Percentiles rank a stretch among this genome's conserved stretches.
Conservation (phyloP, 768 basidiomycete genomes). For the Pholiota conissans region DNA sequence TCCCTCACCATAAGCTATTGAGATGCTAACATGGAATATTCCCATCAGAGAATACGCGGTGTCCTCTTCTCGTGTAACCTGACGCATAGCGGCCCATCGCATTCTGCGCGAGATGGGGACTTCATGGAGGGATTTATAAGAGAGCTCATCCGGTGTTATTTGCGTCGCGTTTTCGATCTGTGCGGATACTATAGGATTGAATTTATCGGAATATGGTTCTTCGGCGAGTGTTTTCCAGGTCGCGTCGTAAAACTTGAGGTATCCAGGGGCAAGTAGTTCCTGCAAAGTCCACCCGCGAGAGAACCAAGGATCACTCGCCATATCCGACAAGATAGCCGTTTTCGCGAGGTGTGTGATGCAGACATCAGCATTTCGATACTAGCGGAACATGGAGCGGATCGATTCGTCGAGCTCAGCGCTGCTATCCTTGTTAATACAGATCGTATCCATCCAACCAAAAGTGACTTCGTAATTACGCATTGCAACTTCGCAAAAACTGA, state of each 20-base stretch:
- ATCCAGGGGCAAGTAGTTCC: constrained; percentile 2
- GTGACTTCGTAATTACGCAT: neutral
- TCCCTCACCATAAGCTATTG: no score
- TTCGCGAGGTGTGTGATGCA: neutral
- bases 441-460: neutral
- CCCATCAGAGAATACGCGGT: no score
- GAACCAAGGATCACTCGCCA: neutral
- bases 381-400: neutral
- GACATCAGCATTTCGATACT: neutral
- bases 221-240: neutral
- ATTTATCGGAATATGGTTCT: neutral
- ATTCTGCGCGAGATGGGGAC: neutral
- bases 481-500: neutral
- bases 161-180: neutral
- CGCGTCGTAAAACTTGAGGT: neutral
- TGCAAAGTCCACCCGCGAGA: constrained; percentile 4
- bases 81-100: constrained; percentile 1
- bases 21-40: no score
- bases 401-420: constrained; percentile 1
- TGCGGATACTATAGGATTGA: neutral
- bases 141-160: neutral
- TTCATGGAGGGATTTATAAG: neutral
- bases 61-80: no score
- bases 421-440: no score
- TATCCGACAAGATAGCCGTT: neutral